Evolutionary conservation across 306 rosid genomes (phyloP), one percentile per base, ranked within the genome.

Genomic region (Cicer chorassanicum): DNA sequence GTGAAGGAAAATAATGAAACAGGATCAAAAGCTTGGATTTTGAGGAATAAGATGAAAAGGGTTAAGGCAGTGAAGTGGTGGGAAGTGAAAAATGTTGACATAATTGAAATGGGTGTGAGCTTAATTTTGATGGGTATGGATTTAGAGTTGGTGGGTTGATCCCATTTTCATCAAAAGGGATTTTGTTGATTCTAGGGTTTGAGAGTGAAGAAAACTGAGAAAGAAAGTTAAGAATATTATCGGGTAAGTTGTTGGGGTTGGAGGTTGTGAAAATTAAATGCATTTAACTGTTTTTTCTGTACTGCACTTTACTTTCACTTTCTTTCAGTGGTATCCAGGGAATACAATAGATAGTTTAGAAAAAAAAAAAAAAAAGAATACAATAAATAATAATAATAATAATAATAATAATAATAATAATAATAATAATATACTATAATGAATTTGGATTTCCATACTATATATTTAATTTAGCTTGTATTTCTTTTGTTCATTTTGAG

Each of bases 201-300:
- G 89, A 44, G 67, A 72, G 70, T 7, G 72, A 41, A 70, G 87
- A 83, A 76, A 75, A 85, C 73, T 36, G 88, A 81, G 85, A 82
- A 81, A 72, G 93, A 84, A 84, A 85, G 95, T 69, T 86, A 90
- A 65, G 91, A 86, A 94, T 81, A 78, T 62, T 81, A 61, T 29
- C 4, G 82, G 80, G 82, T 6, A 66, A 55, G 88, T 78, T 68
- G 88, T 74, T 68, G 87, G 89, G 80, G 39, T 85, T 56, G 91
- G 92, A 68, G 84, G 95, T 78, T 86, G 96, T 87, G 92, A 82
- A 88, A 88, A 88, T 88, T 91, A 73, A 88, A 87, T 86, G 75
- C 78, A 82, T 69, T 74, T 61, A 80, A 77, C 88, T 89, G 81
- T 72, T 73, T 50, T 80, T 76, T 77, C 87, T 84, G 86, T 75